Conservation (phyloP, 345 rosid species). For the Acer negundo region DNA sequence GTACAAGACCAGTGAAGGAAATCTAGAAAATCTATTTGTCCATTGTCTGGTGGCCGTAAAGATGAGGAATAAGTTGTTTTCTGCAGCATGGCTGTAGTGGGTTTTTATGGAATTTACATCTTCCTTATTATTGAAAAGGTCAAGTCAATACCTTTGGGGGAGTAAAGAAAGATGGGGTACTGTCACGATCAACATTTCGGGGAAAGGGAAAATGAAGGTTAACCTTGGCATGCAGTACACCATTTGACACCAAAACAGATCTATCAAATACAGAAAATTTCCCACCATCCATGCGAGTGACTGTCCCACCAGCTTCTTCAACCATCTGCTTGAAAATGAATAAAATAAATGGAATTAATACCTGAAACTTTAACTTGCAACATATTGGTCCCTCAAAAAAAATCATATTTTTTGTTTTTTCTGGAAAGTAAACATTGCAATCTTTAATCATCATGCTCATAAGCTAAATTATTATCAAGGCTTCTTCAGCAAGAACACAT, state of each 20-base stretch:
- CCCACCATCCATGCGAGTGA: slow-evolving; percentile 85
- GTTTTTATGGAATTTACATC: neutral
- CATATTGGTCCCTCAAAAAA: neutral
- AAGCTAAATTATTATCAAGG: neutral
- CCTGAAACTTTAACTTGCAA: slow-evolving; percentile 5
- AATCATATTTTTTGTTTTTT: neutral
- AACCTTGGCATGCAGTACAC: slow-evolving; percentile 87
- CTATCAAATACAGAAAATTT: slow-evolving; percentile 87
- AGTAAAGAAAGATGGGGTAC: neutral
- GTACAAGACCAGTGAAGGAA: neutral
- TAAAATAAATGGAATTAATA: slow-evolving; percentile 1
- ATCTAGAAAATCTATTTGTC: neutral
- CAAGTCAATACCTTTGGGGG: neutral
- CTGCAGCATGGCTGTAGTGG: neutral
- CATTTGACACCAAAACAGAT: slow-evolving; percentile 89
- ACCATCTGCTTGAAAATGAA: slow-evolving; percentile 59
- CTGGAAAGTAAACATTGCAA: neutral
- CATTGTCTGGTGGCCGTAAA: neutral
- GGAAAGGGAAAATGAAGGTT: neutral
- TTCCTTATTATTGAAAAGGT: too few species aligned
- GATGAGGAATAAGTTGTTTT: neutral
- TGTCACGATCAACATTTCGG: neutral
- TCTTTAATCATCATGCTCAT: neutral
- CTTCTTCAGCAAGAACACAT: neutral
- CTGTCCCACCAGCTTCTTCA: slow-evolving; percentile 96